Evolutionary conservation across 768 basidiomycete species (phyloP), one percentile per base, ranked within the genome.

Genomic region (Russula brevipes): DNA sequence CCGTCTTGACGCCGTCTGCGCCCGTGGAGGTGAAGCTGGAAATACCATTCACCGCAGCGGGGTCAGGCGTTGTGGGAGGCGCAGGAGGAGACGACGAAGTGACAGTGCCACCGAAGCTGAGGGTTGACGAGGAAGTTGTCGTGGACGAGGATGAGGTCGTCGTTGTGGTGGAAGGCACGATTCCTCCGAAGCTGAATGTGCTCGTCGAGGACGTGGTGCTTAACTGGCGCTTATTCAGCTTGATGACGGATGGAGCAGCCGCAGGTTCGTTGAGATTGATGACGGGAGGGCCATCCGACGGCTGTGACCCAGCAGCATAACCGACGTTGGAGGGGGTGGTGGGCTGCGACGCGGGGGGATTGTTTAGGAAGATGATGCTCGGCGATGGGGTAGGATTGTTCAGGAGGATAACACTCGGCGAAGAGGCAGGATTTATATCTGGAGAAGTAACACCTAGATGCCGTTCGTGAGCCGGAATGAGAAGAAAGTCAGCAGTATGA

Each of bases 201-300:
- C 33, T 54, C 16, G 63, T 24, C 14, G 57, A 14, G 12, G 51
- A 16, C 1, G 59, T 2, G n/a, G 63, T 24, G 31, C 17, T 39
- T 19, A 61, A 49, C 39, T 67, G 66, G 8, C 66, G 66, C 38
- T 16, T 58, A 17, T 65, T 65, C 46, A 67, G 53, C 5, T 65
- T 56, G 56, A 67, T 65, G 54, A 63, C 1, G 8, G 55, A 5
- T 16, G 52, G 50, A 30, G 59, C 12, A 19, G 19, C 35, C 1
- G 44, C 47, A 5, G 51, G 54, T 36, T 45, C 38, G 24, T 63
- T 66, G 39, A 66, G 65, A 2, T 63, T 35, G 54, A 66, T 64
- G 62, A 67, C 19, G 8, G 59, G 10, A 57, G 66, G 53, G 12
- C n/a, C 46, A 36, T 8, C 36, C n/a, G 56, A 33, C 30, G 47